Percentiles rank a stretch among this genome's conserved stretches.
phyloP scores from a whole-genome alignment of 306 rosid genomes.

The Elaeagnus macrophylla region DNA sequence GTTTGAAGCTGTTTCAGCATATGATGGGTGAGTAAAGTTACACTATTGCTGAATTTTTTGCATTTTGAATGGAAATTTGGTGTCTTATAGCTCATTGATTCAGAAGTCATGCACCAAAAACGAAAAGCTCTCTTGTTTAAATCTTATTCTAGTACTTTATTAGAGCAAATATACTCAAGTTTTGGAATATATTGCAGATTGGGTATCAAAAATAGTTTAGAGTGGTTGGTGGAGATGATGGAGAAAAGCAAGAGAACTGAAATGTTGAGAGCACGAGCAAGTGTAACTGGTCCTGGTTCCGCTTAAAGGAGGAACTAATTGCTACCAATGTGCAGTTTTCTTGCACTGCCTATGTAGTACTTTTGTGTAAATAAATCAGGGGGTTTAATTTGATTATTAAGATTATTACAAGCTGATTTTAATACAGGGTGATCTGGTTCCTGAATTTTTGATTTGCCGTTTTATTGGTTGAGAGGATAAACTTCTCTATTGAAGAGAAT shows the following conservation, averaged over 20 bases:
- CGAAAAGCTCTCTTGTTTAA: too few species aligned
- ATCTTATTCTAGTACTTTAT: too few species aligned
- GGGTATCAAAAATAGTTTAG: conserved; percentile 82
- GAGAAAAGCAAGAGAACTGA: conserved; percentile 97
- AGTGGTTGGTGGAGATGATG: conserved; percentile 94
- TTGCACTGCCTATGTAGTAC: conserved; percentile 14
- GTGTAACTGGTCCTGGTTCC: conserved; percentile 52
- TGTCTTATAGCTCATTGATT: too few species aligned
- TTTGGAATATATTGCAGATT: conserved; percentile 42
- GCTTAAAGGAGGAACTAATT: conserved; percentile 22
- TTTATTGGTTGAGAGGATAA: too few species aligned
- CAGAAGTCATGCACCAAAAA: too few species aligned
- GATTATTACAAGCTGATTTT: too few species aligned
- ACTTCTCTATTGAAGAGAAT: too few species aligned
- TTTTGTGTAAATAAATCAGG: conserved; percentile 23
- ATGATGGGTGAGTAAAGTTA: conserved; percentile 64
- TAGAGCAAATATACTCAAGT: not conserved
- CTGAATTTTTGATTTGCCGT: too few species aligned
- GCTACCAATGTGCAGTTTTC: conserved; percentile 16
- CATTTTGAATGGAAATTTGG: not conserved
- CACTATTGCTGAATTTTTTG: not conserved
- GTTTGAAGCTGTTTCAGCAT: conserved; percentile 92
- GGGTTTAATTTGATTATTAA: conserved; percentile 17
- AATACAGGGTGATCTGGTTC: too few species aligned
- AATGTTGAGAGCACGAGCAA: conserved; percentile 69